Conservation (phyloP, 2,329 filamentous ascomycete genomes). For the Cryphonectria carpinicola region DNA sequence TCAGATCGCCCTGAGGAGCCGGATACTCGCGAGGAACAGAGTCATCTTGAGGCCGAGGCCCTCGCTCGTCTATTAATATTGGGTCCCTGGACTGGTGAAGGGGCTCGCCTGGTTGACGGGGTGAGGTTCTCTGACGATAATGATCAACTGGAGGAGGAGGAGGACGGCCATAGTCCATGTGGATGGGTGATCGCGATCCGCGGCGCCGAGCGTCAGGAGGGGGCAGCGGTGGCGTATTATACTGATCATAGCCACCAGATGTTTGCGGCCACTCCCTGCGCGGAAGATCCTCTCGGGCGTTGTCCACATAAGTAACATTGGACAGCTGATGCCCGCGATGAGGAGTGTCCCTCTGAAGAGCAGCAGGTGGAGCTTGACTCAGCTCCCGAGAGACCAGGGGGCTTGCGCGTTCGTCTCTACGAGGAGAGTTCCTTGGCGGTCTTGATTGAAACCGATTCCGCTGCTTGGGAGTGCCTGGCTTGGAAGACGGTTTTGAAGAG, state of each 20-base stretch:
- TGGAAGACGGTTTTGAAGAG: conserved; percentile 22
- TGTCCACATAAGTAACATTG: conserved; percentile 27
- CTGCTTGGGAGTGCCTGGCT: conserved; percentile 28
- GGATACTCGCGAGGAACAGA: conserved; percentile 15
- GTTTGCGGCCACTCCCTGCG: conserved; percentile 25
- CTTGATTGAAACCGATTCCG: conserved; percentile 19
- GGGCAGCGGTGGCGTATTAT: conserved; percentile 29
- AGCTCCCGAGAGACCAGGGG: conserved; percentile 34
- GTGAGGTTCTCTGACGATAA: conserved; percentile 40
- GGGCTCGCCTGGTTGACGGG: conserved; percentile 32
- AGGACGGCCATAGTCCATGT: conserved; percentile 36
- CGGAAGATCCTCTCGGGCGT: conserved; percentile 13
- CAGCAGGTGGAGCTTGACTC: conserved; percentile 3
- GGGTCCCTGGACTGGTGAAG: conserved; percentile 37
- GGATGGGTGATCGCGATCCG: conserved; percentile 41
- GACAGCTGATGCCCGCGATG: conserved; percentile 24
- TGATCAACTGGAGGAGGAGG: conserved; percentile 32
- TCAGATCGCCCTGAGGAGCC: conserved; percentile 33
- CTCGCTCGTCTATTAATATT: conserved; percentile 34
- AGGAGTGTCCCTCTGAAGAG: conserved; percentile 4
- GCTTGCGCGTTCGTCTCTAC: conserved; percentile 28
- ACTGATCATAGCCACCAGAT: conserved; percentile 28
- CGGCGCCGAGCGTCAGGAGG: conserved; percentile 29
- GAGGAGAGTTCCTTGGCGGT: conserved; percentile 15
- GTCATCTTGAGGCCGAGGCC: conserved; percentile 31